phyloP scores from a whole-genome alignment of 2,329 filamentous ascomycete genomes.

The Tolypocladium ophioglossoides region DNA sequence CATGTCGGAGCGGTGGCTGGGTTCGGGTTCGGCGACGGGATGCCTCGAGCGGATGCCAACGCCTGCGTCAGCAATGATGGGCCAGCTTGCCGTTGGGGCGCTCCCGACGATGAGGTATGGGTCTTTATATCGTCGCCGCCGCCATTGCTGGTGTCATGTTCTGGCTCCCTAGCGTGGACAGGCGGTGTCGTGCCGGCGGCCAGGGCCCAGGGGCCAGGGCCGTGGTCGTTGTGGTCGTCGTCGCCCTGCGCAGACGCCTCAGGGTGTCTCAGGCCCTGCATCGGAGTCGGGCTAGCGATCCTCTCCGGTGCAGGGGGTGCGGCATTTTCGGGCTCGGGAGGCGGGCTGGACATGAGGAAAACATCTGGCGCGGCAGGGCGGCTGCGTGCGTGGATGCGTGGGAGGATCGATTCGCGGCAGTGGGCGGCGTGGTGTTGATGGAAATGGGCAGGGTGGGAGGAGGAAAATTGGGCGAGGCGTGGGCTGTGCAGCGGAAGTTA shows the following conservation, averaged over 20 bases:
- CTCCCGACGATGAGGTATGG: conserved; percentile 12
- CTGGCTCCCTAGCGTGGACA: conserved; percentile 1
- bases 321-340: conserved; percentile 43
- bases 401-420: conserved; percentile 11
- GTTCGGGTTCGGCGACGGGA: conserved; percentile 16
- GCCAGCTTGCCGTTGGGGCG: conserved; percentile 34
- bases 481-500: conserved; percentile 1
- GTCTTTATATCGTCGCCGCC: conserved; percentile 31
- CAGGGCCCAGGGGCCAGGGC: conserved; percentile 1
- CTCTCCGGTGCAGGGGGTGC: conserved; percentile 36
- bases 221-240: conserved; percentile 2
- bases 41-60: conserved; percentile 47
- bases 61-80: conserved; percentile 47
- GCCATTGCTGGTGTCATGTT: neutral
- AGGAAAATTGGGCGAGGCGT: conserved; percentile 5
- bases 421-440: conserved; percentile 10
- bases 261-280: conserved; percentile 3
- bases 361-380: conserved; percentile 36
- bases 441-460: conserved; percentile 4
- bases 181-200: neutral
- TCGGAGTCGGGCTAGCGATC: conserved; percentile 8
- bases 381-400: conserved; percentile 7
- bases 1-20: neutral
- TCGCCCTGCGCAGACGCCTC: conserved; percentile 9
- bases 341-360: conserved; percentile 46